These are phyloP conservation scores for Rosellinia necatrix DNA, from an alignment of 2,329 filamentous ascomycete species.

Conservation along the genomic window DNA sequence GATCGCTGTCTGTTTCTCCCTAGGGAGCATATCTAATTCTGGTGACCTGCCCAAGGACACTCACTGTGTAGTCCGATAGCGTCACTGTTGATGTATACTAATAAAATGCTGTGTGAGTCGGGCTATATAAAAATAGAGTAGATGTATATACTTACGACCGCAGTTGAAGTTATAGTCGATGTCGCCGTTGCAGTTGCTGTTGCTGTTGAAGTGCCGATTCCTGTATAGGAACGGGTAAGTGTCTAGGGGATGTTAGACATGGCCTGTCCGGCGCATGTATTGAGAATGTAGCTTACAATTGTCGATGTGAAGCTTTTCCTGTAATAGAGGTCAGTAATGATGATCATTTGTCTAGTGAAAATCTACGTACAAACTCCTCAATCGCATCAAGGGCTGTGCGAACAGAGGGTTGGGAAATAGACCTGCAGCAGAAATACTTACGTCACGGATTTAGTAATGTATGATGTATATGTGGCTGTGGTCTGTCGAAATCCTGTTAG, in stretches of 20 bases:
- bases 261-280: background rate
- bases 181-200: constrained; percentile 5
- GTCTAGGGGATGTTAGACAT: constrained; percentile 7
- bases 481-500: constrained; percentile 14
- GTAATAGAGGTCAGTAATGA: constrained; percentile 3
- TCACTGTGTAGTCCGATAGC: constrained; percentile 1
- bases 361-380: background rate
- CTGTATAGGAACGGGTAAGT: background rate
- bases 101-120: background rate
- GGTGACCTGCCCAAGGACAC: background rate
- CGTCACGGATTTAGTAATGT: constrained; percentile 20
- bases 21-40: background rate
- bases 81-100: constrained; percentile 11
- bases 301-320: constrained; percentile 17
- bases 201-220: background rate
- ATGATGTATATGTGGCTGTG: background rate
- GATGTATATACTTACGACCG: background rate
- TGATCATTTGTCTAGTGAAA: background rate
- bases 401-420: background rate
- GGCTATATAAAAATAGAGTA: background rate
- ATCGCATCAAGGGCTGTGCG: background rate
- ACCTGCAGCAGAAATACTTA: background rate
- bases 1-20: background rate
- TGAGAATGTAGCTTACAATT: constrained; percentile 2
- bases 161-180: background rate